These are phyloP conservation scores for Monosporascus sp. DNA, from an alignment of 2,329 filamentous ascomycete species.

Conservation along the genomic window DNA sequence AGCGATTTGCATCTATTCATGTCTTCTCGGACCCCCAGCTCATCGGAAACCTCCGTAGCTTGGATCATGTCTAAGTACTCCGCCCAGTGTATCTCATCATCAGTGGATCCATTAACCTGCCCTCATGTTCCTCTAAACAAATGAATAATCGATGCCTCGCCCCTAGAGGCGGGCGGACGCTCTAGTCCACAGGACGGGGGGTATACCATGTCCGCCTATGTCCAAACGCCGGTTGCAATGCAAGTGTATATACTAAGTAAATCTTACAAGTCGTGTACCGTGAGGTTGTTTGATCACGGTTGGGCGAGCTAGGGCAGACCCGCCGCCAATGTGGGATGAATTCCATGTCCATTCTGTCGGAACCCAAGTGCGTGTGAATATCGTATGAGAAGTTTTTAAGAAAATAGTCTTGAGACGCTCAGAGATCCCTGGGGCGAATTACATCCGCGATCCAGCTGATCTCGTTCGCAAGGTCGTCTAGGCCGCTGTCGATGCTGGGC, in stretches of 20 bases:
- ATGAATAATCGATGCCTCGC: too few species aligned
- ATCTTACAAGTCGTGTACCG: neutral
- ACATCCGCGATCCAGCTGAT: constrained; percentile 47
- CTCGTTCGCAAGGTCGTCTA: constrained; percentile 35
- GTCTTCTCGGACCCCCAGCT: too few species aligned
- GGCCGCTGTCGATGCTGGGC: constrained; percentile 25
- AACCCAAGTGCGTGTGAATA: neutral
- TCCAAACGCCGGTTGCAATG: neutral
- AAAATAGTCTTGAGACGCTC: neutral
- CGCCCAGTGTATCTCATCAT: too few species aligned
- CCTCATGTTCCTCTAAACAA: too few species aligned
- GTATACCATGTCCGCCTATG: too few species aligned
- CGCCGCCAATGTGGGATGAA: neutral
- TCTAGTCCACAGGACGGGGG: too few species aligned
- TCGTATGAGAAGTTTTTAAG: neutral
- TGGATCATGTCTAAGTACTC: too few species aligned
- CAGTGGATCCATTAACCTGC: too few species aligned
- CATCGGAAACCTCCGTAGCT: too few species aligned
- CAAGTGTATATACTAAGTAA: neutral
- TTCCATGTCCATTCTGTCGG: too few species aligned
- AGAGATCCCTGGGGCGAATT: constrained; percentile 33
- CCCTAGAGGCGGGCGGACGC: too few species aligned
- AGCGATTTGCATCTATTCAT: too few species aligned
- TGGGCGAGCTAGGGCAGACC: neutral
- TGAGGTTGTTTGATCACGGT: neutral